Evolutionary conservation across 1,139 yeast genomes (phyloP).

Genomic region (Blastobotrys malaysiensis): DNA sequence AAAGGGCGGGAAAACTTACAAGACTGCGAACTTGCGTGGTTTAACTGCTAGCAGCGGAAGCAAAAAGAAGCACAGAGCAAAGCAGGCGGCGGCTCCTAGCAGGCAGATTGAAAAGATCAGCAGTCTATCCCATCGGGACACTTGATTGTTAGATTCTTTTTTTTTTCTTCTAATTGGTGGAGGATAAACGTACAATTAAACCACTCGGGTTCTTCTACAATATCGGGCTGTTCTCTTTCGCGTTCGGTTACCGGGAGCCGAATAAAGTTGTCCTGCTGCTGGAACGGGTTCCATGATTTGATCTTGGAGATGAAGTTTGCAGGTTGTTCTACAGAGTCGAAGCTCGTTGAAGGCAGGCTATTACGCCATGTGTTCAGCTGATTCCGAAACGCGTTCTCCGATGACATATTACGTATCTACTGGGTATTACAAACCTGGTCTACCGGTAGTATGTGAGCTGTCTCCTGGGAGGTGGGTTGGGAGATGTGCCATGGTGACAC

Average conservation of each 20-base stretch:
- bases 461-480: background rate
- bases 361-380: conserved; percentile 35
- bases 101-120: conserved; percentile 74
- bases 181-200: conserved; percentile 32
- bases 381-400: conserved; percentile 34
- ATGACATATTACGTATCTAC: background rate
- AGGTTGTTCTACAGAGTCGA: conserved; percentile 9
- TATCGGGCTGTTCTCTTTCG: conserved; percentile 29
- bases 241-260: conserved; percentile 50
- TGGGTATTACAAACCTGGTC: no score
- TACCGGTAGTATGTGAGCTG: background rate
- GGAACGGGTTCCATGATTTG: conserved; percentile 32
- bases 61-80: conserved; percentile 71
- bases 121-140: conserved; percentile 75
- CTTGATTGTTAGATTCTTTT: no score
- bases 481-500: no score
- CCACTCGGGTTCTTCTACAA: conserved; percentile 52
- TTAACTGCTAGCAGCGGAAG: conserved; percentile 86
- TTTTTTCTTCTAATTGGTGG: background rate
- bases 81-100: conserved; percentile 71
- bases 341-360: conserved; percentile 19
- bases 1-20: conserved; percentile 17
- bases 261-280: conserved; percentile 38
- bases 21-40: conserved; percentile 80
- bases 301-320: conserved; percentile 18